Base-by-base conservation (phyloP, 2,329 filamentous ascomycete species). In the Neospermospora avenae region DNA sequence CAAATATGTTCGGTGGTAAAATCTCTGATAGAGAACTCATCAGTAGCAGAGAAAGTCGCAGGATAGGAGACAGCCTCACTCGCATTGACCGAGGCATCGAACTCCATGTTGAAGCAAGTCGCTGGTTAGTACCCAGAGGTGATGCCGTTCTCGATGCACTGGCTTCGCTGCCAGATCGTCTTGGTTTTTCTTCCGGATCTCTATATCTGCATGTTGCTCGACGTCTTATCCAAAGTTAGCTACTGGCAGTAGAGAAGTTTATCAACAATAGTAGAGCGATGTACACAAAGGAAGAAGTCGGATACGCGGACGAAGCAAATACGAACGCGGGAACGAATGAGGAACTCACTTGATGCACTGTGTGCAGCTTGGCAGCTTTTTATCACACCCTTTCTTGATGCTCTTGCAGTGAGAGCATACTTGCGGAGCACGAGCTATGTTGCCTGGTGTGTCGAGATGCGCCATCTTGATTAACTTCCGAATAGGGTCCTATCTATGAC, bases 321-420 rank as follows among this genome's bases (percentile, higher is more conserved):
- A 24, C 41, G 37, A 41, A 44, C 7, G 24, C 22, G 22, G 20
- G 20, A 34, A 31, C 22, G 24, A 37, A 25, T 20, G n/a, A 16
- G 22, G 48, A 34, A 57, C 64, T 63, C 61, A 67, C 65, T 63
- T 65, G 52, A 65, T 63, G 31, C 66, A 68, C 46, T 67, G 60
- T 20, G 59, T 61, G 44, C 66, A 68, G 25, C 63, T 65, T 24
- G 64, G 64, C 3, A 68, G 39, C 54, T 58, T 63, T 45, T 68
- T 68, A 46, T 68, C 66, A 54, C 66, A 68, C 11, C 64, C 64
- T 44, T 68, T 68, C 37, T 68, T 67, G 46, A 65, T 65, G 41
- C 55, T 65, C 49, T 68, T 68, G 56, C 66, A 68, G 46, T 67
- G 65, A 6, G 61, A 63, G 24, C 65, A 67, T 2, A 67, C 65